Evolutionary conservation across 2,329 filamentous ascomycete species (phyloP).

Genomic region (Aspergillus sp.): DNA sequence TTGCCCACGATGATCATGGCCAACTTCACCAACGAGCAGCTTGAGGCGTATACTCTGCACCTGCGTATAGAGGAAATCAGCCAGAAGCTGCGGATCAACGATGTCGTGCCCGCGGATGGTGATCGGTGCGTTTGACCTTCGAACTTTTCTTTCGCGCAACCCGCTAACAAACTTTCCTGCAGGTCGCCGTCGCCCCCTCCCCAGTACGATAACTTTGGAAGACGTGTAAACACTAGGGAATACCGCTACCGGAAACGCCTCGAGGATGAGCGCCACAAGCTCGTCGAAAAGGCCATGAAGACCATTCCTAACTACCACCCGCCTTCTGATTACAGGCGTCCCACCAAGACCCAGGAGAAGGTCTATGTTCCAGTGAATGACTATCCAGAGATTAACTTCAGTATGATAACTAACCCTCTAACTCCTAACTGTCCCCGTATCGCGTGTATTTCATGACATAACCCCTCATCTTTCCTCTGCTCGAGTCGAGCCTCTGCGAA

Average conservation of each 20-base stretch:
- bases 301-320: constrained; percentile 99
- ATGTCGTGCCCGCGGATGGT: constrained; percentile 94
- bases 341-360: constrained; percentile 99
- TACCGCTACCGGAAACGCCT: constrained; percentile 97
- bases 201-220: constrained; percentile 98
- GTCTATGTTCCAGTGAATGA: constrained; percentile 99
- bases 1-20: constrained; percentile 93
- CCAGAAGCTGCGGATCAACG: constrained; percentile 97
- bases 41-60: constrained; percentile 95
- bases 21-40: constrained; percentile 97
- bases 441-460: constrained; percentile 35
- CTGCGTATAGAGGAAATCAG: constrained; percentile 98
- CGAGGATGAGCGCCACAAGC: constrained; percentile 97
- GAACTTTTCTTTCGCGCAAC: constrained; percentile 13
- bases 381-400: constrained; percentile 99
- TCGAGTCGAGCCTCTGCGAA: constrained; percentile 41
- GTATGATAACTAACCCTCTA: constrained; percentile 99
- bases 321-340: constrained; percentile 95
- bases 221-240: constrained; percentile 98
- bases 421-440: constrained; percentile 63
- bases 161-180: constrained; percentile 10
- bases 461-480: constrained; percentile 26
- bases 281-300: constrained; percentile 99
- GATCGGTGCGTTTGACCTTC: constrained; percentile 66
- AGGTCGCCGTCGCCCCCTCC: constrained; percentile 94